Evolutionary conservation across 2,329 filamentous ascomycete genomes (phyloP), one percentile per base, ranked within the genome.

Genomic region (Falciphora oryzae): DNA sequence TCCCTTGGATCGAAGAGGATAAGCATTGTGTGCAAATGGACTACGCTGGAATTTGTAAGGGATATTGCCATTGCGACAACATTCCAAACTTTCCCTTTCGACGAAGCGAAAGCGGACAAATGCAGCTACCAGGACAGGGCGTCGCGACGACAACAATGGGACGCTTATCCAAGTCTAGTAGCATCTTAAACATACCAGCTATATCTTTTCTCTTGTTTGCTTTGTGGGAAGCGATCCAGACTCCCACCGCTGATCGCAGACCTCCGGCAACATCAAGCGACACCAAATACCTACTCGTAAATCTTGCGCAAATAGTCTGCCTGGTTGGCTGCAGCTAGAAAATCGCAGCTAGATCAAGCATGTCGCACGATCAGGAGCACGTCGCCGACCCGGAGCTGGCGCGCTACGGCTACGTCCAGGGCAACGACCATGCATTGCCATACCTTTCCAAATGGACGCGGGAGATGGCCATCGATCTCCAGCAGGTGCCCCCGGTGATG

Each of bases 351-450:
- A 4, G 5, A n/a, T 11, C 18, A 53, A 63, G 25, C 25, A 70
- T 70, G 69, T 62, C 68, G 2, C 67, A 70, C 63, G 64, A 63
- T 5, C 62, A 65, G 6, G 67, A 65, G 7, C 66, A 69, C 65
- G 53, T 65, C n/a, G 63, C 61, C 16, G 69, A 70, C 63, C 50
- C 65, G 4, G 59, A 65, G 28, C 64, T 61, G 22, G 28, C 59
- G 58, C 68, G 66, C 27, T 32, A 50, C 32, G 69, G 69, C 63
- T 71, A 70, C 57, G 56, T 80, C 66, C 70, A 71, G 65, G 74
- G 71, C 44, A 80, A 75, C 32, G 75, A 79, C 67, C 80, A 74
- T 68, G 71, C 77, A 5, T 73, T 75, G 65, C 77, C 79, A 3
- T 79, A 81, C 68, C 70, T 73, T 63, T 79, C 78, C 64, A 70